Evolutionary conservation across 2,329 filamentous ascomycete species (phyloP), one percentile per base, ranked within the genome.

Genomic region (Xylariaceae sp.): DNA sequence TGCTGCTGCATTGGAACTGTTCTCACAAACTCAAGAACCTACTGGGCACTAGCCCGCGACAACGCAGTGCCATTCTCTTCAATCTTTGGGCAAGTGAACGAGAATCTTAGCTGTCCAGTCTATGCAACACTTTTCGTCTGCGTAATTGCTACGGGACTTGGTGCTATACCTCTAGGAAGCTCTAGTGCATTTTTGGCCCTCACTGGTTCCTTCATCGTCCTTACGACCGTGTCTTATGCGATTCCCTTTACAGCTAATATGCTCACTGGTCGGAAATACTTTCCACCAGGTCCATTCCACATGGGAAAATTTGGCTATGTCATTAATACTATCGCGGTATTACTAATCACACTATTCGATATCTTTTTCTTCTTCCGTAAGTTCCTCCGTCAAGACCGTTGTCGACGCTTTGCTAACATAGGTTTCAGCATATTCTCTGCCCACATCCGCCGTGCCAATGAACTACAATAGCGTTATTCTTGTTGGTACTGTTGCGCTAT

Each of bases 281-380:
- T 82, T 44, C 69, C 69, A 4, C 62, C 63, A 1, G 79, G 77
- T 0, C 70, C 72, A 2, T 82, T 82, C 61, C 70, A 71, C 53
- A 70, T 82, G 57, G 74, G 76, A 7, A 66, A 58, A 5, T 58
- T 70, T n/a, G 78, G 78, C 1, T 73, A 65, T 33, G 48, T 64
- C 2, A 56, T 82, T 55, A 82, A 82, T 53, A 45, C 63, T 10
- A 50, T 73, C 4, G 67, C 76, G 6, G 74, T 77, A 14, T 54
- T 73, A 33, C 74, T 80, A 42, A 80, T 82, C 44, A 56, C 71
- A 1, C 64, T 78, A 17, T 82, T 81, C 53, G 68, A 77, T 42
- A 65, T 79, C n/a, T 74, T 82, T 47, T 82, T 77, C 63, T 80
- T 76, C 57, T 82, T 82, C 65, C 78, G 72, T 75, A 55, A 67